These are phyloP conservation scores for Aspergillus awamori DNA, from an alignment of 2,329 filamentous ascomycete genomes.

Conservation along the genomic window DNA sequence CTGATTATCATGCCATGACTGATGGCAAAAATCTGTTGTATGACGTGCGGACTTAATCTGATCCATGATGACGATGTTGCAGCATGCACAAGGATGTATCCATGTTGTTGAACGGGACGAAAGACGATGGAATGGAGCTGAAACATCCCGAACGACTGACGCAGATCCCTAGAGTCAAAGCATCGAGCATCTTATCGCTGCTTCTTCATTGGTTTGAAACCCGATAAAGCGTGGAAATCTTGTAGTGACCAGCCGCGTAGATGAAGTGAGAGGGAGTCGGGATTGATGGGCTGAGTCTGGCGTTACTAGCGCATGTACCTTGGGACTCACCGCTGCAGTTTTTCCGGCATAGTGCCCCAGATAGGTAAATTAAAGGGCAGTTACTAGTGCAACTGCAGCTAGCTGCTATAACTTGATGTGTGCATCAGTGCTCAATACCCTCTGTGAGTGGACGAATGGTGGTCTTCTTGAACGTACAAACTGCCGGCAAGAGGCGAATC, in stretches of 20 bases:
- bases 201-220: neutral
- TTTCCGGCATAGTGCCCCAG: neutral
- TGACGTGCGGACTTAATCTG: neutral
- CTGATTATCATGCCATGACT: conserved; percentile 2
- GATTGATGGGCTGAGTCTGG: neutral
- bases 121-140: neutral
- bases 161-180: neutral
- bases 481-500: neutral
- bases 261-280: neutral
- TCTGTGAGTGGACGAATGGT: neutral
- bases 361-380: neutral
- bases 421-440: neutral
- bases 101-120: neutral
- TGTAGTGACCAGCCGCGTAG: neutral
- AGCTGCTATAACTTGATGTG: neutral
- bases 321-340: neutral
- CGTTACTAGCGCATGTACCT: neutral
- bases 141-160: neutral
- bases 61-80: conserved; percentile 1
- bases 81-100: neutral
- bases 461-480: neutral
- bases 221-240: neutral
- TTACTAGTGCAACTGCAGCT: neutral
- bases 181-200: conserved; percentile 1
- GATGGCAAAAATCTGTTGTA: neutral